Evolutionary conservation across 164 flowering plant genomes (phyloP).

Genomic region (Piper betle): DNA sequence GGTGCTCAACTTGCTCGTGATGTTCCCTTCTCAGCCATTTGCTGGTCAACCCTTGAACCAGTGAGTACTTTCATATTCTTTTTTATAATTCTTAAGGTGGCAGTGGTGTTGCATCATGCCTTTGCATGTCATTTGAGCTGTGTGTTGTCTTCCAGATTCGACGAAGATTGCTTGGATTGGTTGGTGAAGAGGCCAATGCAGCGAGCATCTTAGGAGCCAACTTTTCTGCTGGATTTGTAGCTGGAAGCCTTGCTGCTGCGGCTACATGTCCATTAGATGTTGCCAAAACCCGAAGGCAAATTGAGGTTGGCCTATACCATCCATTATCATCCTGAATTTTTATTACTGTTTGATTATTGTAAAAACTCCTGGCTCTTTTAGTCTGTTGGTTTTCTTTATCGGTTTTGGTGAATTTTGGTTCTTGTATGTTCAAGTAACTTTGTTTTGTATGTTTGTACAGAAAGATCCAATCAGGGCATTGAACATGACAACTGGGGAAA

Average conservation of each 20-base stretch:
- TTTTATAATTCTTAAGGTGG: background rate
- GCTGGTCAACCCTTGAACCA: conserved; percentile 97
- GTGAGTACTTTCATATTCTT: conserved; percentile 21
- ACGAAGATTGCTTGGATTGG: conserved; percentile 39
- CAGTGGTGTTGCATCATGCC: background rate
- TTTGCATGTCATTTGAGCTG: background rate
- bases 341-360: background rate
- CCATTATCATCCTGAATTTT: background rate
- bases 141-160: conserved; percentile 28
- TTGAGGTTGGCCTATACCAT: conserved; percentile 43
- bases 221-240: conserved; percentile 84
- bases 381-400: background rate
- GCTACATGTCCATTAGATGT: conserved; percentile 96
- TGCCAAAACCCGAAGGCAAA: conserved; percentile 87
- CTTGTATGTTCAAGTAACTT: background rate
- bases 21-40: conserved; percentile 96
- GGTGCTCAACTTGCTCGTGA: conserved; percentile 98
- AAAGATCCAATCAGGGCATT: conserved; percentile 62
- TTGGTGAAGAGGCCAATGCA: conserved; percentile 53
- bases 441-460: conserved; percentile 24
- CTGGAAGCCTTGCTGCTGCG: conserved; percentile 92
- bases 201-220: conserved; percentile 62
- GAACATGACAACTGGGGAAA: conserved; percentile 66
- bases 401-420: too few species aligned
- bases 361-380: background rate